Evolutionary conservation across 2,329 filamentous ascomycete genomes (phyloP), one percentile per base, ranked within the genome.

Genomic region (Pochonia chlamydosporia): DNA sequence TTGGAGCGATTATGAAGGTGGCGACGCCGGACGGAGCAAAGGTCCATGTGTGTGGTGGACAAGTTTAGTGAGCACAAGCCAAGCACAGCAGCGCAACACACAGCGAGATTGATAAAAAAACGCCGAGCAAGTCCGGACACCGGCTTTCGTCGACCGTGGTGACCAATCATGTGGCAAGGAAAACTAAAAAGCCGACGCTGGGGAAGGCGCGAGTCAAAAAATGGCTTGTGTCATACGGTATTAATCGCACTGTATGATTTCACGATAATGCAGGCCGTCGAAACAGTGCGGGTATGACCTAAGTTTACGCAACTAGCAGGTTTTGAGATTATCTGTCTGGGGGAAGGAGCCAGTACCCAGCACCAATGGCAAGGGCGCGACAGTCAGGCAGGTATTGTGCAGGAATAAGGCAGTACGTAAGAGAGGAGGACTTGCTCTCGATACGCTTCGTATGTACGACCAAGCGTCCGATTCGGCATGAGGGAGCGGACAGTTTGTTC

Each of bases 21-120:
- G 47, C 47, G 43, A 49, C 37, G 16, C 23, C 31, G 36, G 42
- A 39, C 23, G 41, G 41, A 43, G 5, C 28, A 40, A 21, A 36
- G 3, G 25, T 45, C 13, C 20, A 14, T 20, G 23, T n/a, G n/a
- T n/a, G n/a, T n/a, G n/a, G n/a, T n/a, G n/a, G n/a, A n/a, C n/a
- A n/a, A n/a, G n/a, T n/a, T 21, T 37, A 20, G 30, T 31, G 20
- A 9, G 13, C 16, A 39, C 14, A 21, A 44, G 43, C 33, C 28
- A n/a, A 13, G 31, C n/a, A 30, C 31, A 21, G 14, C 16, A 39
- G 20, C 14, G 20, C n/a, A 35, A 16, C 5, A 16, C 24, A n/a
- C 16, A n/a, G 20, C 40, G 20, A 47, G 46, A 47, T 43, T 43
- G 40, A 47, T 47, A 43, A 43, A 45, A 21, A 35, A 23, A 45